Evolutionary conservation across 2,329 filamentous ascomycete species (phyloP).

Genomic region (Boeremia exigua): DNA sequence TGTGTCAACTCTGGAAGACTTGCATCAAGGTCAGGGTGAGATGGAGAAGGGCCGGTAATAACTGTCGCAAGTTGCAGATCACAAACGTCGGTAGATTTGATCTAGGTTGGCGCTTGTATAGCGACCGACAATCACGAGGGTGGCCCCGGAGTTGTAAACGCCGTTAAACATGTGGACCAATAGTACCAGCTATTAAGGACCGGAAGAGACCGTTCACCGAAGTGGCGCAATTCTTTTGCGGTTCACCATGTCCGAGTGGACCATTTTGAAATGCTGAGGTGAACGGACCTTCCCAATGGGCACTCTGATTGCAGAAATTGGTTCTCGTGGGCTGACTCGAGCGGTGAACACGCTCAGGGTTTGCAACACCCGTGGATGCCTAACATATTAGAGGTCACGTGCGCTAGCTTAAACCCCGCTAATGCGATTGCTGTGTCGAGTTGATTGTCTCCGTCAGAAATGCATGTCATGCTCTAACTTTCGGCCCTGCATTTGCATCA

Average conservation of each 20-base stretch:
- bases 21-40: slow-evolving; percentile 10
- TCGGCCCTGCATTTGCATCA: not conserved
- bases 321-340: slow-evolving; percentile 4
- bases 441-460: not conserved
- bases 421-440: slow-evolving; percentile 2
- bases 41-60: slow-evolving; percentile 16
- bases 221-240: not conserved
- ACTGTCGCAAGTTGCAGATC: slow-evolving; percentile 13
- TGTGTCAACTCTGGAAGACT: slow-evolving; percentile 6
- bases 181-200: slow-evolving; percentile 13
- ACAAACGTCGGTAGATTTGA: slow-evolving; percentile 5
- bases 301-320: not conserved
- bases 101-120: slow-evolving; percentile 17
- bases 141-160: slow-evolving; percentile 10
- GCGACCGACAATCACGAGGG: slow-evolving; percentile 12
- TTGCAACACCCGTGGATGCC: not conserved
- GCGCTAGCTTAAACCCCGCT: slow-evolving; percentile 7
- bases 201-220: slow-evolving; percentile 11
- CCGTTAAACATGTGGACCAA: slow-evolving; percentile 9
- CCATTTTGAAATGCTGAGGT: not conserved
- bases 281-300: not conserved
- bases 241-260: not conserved
- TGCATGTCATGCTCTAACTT: not conserved
- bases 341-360: slow-evolving; percentile 8
- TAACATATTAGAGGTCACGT: slow-evolving; percentile 3